Base-by-base conservation (phyloP, 192 early-diverging fungal genomes). In the Rhizoclosmatium globosum region DNA sequence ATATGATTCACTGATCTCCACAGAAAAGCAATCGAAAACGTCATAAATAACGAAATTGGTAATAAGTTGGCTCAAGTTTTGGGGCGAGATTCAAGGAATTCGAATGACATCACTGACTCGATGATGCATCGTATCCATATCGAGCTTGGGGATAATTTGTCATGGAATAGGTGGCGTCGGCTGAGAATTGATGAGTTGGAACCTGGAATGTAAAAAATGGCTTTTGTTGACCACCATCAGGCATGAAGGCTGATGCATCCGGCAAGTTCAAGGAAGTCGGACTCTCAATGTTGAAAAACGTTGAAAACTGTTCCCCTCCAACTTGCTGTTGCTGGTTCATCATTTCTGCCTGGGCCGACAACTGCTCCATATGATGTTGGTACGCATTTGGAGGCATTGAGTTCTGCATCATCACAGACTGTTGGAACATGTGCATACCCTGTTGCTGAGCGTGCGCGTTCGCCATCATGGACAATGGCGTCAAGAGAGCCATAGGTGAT, bases 251-350 rank as follows among this genome's bases (percentile, higher is more conserved):
- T n/a, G 69, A 2, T 4, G 69, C 50, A 39, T 74, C 59, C 17
- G 72, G 58, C 59, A 45, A 44, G 19, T 45, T 17, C 41, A 48
- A 44, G 19, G 45, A 17, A 11, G 58, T 48, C 2, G 72, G 72
- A 3, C 57, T 44, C 21, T 61, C 72, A 15, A 74, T 74, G 41
- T 74, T 64, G 59, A 74, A 74, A 74, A 74, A 74, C 11, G 72
- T 74, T 9, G 72, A 59, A 61, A 74, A 74, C 43, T 74, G 57
- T 43, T 74, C 60, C 2, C 11, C 57, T 2, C 42, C 19, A 31
- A 44, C 4, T 62, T 46, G 43, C 72, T 64, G 57, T 17, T 62
- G 42, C 41, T 74, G 72, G 6, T 68, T 1, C 42, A 59, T 3
- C 72, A 74, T 74, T 11, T 74, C 60, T 23, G 60, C 60, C 11